Base-by-base conservation (phyloP, 106 monocot species). In the Dendrobium catenatum region DNA sequence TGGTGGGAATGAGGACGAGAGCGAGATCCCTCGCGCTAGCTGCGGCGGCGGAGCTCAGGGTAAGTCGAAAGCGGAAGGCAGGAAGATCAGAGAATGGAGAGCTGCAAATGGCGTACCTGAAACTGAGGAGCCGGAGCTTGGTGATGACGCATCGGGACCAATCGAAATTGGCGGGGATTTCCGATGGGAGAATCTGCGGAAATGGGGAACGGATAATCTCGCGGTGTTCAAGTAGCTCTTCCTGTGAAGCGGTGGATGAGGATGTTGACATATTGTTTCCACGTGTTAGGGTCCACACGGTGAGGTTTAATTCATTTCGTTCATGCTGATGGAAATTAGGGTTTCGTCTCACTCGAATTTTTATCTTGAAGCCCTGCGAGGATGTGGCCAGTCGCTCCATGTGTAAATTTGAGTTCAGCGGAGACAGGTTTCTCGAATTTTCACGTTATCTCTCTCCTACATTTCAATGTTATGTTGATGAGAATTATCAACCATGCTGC, bases 1-100 rank as follows among this genome's bases (percentile, higher is more conserved):
- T 42, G 72, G 70, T 72, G n/a, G 83, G 83, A 18, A 77, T 83
- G 72, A 48, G 83, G 72, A 83, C 83, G 40, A 77, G 83, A 70
- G 83, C 83, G 70, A 83, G 68, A 77, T 78, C 83, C 41, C 10
- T 78, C 19, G 83, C 78, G 37, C 64, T 83, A 31, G 83, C 78
- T 2, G 19, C 68, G 42, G 78, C 54, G 37, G 40, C 37, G 83
- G 67, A n/a, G 77, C 19, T 13, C 19, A 18, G 40, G 41, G 74
- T 4, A 15, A 74, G 74, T 18, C 76, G 24, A 49, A 24, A 24
- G 13, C 11, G 22, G 24, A 76, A 75, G 19, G 54, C 58, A 61
- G 26, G 49, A 18, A 41, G 77, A 22, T 72, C 83, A 16, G 37
- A 2, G 48, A 15, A 3, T 0, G 70, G 41, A n/a, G 78, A 83